Conservation (phyloP, 192 early-diverging fungal species). For the Backusella tuberculispora region DNA sequence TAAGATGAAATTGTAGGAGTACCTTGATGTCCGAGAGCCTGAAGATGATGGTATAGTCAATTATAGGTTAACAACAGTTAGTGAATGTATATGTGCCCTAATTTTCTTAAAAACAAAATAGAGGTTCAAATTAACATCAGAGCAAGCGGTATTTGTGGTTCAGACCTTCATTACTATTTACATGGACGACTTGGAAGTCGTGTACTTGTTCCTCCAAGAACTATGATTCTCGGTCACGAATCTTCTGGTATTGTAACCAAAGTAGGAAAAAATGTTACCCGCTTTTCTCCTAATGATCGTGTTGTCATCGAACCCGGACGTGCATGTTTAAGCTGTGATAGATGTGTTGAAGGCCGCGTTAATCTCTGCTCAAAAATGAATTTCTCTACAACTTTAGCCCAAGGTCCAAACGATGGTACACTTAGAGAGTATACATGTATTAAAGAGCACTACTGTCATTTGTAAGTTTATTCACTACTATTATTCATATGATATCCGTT, state of each 20-base stretch:
- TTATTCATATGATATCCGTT: conserved; percentile 36
- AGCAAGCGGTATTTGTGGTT: conserved; percentile 48
- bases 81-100: background rate
- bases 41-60: background rate
- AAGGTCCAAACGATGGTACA: conserved; percentile 31
- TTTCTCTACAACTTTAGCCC: conserved; percentile 36
- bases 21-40: background rate
- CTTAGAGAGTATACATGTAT: background rate
- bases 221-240: conserved; percentile 50
- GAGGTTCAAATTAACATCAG: conserved; percentile 45
- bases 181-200: conserved; percentile 41
- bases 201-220: conserved; percentile 32
- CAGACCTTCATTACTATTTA: conserved; percentile 49
- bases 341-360: conserved; percentile 41
- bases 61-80: background rate
- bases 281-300: conserved; percentile 45
- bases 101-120: background rate
- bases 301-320: conserved; percentile 49
- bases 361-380: conserved; percentile 48
- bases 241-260: conserved; percentile 44
- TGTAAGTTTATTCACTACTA: conserved; percentile 44
- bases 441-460: conserved; percentile 14
- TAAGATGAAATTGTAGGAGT: background rate
- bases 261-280: conserved; percentile 40
- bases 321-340: conserved; percentile 39